Base-by-base conservation (phyloP, 495 filamentous ascomycete species). In the Mytilinidion resinicola region DNA sequence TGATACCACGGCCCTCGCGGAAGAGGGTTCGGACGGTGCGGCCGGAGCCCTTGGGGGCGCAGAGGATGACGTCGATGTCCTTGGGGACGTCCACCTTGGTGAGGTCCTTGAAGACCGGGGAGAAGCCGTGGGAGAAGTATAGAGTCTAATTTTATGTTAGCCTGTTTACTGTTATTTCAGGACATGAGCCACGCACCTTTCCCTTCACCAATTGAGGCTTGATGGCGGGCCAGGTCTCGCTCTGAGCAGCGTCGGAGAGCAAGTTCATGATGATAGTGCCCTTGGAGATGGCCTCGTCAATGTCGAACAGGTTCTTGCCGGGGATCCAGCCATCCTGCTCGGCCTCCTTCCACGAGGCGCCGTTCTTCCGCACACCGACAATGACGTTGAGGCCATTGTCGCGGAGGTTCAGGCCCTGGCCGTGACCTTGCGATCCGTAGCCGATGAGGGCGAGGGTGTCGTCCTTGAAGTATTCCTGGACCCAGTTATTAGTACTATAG, bases 111-210 rank as follows among this genome's bases (percentile, higher is more conserved):
- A 98, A 98, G 76, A 98, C 91, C 70, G 93, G 93, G 60, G 93
- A 98, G 88, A 98, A 98, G 73, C 93, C 93, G 83, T 98, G 93
- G 54, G 93, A 96, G 85, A 98, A 98, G 85, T 98, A 98, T 69
- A 98, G 87, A 47, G 93, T 98, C 90, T 89, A 55, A 9, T 33
- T 34, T 36, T 55, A 12, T 8, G 57, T 59, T 52, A 57, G 56
- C 19, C 25, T 21, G 11, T 35, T 48, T 14, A 19, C 14, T 3
- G 5, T 0, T 36, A 47, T 9, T 6, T n/a, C 7, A 1, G 8
- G 41, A 43, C 4, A 19, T 14, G 8, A 43, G 17, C 8, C 17
- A 65, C 77, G 48, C 73, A 88, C 86, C 84, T 97, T 98, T 78
- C 88, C 95, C 86, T 96, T 95, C 78, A 88, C 95, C 71, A 98